Evolutionary conservation across 164 flowering plant species (phyloP).

Genomic region (Magnolia officinalis): DNA sequence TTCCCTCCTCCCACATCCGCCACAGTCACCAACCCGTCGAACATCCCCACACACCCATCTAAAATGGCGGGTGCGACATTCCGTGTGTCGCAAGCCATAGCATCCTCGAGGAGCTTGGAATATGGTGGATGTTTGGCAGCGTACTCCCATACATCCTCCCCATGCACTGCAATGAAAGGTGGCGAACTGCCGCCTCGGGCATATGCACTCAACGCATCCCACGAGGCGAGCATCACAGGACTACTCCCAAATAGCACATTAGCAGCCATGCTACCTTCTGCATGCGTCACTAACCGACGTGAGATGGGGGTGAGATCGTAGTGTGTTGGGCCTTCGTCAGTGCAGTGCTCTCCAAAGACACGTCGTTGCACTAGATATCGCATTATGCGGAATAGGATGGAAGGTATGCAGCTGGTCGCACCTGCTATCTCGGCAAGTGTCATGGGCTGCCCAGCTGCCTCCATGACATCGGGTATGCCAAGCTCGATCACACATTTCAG

Average conservation of each 20-base stretch:
- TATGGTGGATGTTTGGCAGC: background rate
- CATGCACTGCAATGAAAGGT: constrained; percentile 9
- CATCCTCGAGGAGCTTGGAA: constrained; percentile 5
- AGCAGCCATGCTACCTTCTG: constrained; percentile 4
- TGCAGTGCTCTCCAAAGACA: background rate
- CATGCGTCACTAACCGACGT: background rate
- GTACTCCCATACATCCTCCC: constrained; percentile 8
- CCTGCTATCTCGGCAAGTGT: constrained; percentile 40
- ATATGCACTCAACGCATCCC: constrained; percentile 4
- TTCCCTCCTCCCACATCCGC: constrained; percentile 18
- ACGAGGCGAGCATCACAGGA: constrained; percentile 11
- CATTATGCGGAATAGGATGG: constrained; percentile 46
- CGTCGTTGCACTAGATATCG: constrained; percentile 31
- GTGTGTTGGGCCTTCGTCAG: background rate
- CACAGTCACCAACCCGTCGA: constrained; percentile 1
- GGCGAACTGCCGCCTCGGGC: background rate
- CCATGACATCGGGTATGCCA: constrained; percentile 48
- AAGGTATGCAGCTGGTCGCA: constrained; percentile 27
- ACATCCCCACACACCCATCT: background rate
- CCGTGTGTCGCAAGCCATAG: constrained; percentile 6
- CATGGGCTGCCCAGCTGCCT: constrained; percentile 30
- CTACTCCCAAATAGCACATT: constrained; percentile 7
- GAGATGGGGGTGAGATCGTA: constrained; percentile 13
- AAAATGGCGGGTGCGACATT: background rate
- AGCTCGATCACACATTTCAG: constrained; percentile 66